A percentile compares a stretch with the other conserved stretches of the same genome.
Conservation (phyloP, 2,329 filamentous ascomycete genomes). For the Pyrenophora graminea region DNA sequence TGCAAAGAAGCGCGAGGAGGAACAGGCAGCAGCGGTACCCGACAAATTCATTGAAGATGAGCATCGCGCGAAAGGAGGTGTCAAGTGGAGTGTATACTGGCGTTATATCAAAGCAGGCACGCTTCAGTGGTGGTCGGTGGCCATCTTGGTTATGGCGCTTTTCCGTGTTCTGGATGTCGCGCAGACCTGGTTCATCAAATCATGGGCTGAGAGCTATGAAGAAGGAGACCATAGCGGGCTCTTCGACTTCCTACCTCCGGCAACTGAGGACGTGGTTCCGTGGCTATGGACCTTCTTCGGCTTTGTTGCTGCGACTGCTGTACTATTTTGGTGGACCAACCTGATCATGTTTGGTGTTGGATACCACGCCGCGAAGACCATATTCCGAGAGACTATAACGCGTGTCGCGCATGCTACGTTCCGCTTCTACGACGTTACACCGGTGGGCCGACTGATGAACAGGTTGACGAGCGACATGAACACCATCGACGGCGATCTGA, state of each 20-base stretch:
- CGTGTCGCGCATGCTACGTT: constrained; percentile 81
- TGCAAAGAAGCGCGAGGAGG: constrained; percentile 41
- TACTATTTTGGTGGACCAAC: constrained; percentile 62
- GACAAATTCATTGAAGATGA: constrained; percentile 83
- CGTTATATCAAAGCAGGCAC: constrained; percentile 82
- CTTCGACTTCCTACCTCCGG: constrained; percentile 63
- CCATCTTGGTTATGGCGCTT: constrained; percentile 65
- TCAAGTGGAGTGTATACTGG: constrained; percentile 78
- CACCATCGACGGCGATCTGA: constrained; percentile 85
- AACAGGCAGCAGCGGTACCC: constrained; percentile 59
- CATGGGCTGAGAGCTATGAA: constrained; percentile 80
- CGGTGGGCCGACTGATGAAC: constrained; percentile 89
- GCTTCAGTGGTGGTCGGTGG: constrained; percentile 70
- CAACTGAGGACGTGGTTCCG: constrained; percentile 67
- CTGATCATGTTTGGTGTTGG: constrained; percentile 75
- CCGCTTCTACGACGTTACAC: constrained; percentile 88
- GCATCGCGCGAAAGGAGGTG: constrained; percentile 72
- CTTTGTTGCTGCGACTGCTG: constrained; percentile 51
- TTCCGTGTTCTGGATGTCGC: constrained; percentile 68
- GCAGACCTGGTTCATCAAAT: constrained; percentile 80
- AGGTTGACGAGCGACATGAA: constrained; percentile 88
- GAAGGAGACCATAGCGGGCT: constrained; percentile 31
- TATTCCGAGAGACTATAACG: constrained; percentile 74
- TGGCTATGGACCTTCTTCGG: constrained; percentile 75
- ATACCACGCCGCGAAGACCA: constrained; percentile 73